These are phyloP conservation scores for Elsinoe perseae DNA, from an alignment of 2,329 filamentous ascomycete genomes.

Conservation along the genomic window DNA sequence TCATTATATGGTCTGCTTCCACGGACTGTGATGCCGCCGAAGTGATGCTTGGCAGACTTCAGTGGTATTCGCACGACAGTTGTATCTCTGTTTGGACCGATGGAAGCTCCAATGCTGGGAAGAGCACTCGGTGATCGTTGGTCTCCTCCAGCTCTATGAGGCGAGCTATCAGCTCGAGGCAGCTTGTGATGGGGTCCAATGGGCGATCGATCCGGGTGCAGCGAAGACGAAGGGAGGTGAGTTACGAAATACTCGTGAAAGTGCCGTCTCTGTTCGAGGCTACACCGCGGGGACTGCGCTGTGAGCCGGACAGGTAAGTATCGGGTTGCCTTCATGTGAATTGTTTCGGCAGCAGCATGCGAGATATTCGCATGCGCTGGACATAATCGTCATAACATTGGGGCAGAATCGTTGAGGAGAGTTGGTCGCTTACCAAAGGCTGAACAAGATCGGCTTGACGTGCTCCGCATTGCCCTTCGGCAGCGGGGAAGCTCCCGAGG, in stretches of 20 bases:
- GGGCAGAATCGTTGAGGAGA: background rate
- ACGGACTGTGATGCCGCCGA: slow-evolving; percentile 69
- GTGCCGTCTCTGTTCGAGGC: slow-evolving; percentile 24
- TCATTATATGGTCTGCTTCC: slow-evolving; percentile 87
- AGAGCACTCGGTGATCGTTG: slow-evolving; percentile 27
- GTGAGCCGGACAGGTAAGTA: background rate
- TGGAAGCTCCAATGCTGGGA: slow-evolving; percentile 46
- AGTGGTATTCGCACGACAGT: slow-evolving; percentile 93
- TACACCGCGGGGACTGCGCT: background rate
- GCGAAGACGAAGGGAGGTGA: slow-evolving; percentile 83
- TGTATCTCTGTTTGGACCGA: slow-evolving; percentile 62
- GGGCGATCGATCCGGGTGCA: slow-evolving; percentile 69
- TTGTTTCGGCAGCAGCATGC: slow-evolving; percentile 1
- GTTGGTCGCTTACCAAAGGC: slow-evolving; percentile 1
- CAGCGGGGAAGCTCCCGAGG: slow-evolving; percentile 1
- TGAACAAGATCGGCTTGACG: background rate
- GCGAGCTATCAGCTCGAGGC: slow-evolving; percentile 73
- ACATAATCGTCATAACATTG: slow-evolving; percentile 13
- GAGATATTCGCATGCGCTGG: slow-evolving; percentile 6
- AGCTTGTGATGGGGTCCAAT: slow-evolving; percentile 67
- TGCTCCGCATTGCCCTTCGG: background rate
- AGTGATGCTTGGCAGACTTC: slow-evolving; percentile 91
- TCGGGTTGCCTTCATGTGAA: background rate
- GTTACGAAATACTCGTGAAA: slow-evolving; percentile 99
- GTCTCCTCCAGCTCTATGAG: slow-evolving; percentile 47